Evolutionary conservation across 225 moss, liverwort and hornwort genomes (phyloP).

Genomic region (Pseudisothecium myosuroides): DNA sequence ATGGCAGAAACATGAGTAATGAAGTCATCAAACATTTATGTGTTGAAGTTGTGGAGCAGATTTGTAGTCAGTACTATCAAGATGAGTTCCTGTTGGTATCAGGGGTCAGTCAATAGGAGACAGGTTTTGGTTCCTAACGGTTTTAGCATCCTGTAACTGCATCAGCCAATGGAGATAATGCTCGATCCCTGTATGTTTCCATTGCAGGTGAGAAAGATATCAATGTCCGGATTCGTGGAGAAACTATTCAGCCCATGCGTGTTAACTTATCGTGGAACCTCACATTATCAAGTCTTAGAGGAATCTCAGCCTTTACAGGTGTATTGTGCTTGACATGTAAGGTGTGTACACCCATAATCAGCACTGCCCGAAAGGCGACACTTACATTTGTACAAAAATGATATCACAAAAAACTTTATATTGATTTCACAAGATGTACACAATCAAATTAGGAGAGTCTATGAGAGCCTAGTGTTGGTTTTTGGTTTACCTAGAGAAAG

Average conservation of each 20-base stretch:
- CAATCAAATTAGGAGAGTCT: background rate
- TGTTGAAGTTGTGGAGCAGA: background rate
- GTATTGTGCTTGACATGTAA: background rate
- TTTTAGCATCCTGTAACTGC: background rate
- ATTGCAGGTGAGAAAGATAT: constrained; percentile 53
- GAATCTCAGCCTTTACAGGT: background rate
- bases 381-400: background rate
- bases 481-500: background rate
- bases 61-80: background rate
- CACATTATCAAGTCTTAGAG: constrained; percentile 20
- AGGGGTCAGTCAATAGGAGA: background rate
- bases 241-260: constrained; percentile 18
- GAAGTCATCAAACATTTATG: background rate
- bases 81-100: background rate
- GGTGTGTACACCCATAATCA: background rate
- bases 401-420: background rate
- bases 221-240: constrained; percentile 44
- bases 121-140: background rate
- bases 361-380: background rate
- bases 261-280: constrained; percentile 27
- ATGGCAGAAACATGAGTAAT: constrained; percentile 38
- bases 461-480: background rate
- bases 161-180: background rate
- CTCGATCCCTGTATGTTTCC: background rate
- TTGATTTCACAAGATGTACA: background rate